Evolutionary conservation across 2,329 filamentous ascomycete genomes (phyloP).

Genomic region (Aspergillus sp.): DNA sequence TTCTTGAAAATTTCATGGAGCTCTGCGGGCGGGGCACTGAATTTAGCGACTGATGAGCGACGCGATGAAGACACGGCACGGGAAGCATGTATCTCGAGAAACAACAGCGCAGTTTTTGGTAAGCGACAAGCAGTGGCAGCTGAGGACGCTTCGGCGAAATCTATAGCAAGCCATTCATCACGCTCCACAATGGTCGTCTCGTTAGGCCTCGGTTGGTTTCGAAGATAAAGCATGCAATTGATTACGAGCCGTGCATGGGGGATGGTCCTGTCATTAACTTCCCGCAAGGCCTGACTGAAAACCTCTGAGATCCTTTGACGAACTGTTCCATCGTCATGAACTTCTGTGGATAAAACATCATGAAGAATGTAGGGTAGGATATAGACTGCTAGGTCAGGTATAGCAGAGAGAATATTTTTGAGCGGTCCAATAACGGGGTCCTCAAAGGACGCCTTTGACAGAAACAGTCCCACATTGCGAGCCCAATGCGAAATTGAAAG

Average conservation of each 20-base stretch:
- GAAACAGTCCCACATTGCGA: conserved; percentile 39
- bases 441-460: conserved; percentile 59
- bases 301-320: conserved; percentile 66
- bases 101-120: conserved; percentile 81
- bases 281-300: conserved; percentile 63
- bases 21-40: conserved; percentile 61
- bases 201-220: conserved; percentile 71
- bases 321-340: conserved; percentile 59
- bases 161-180: conserved; percentile 79
- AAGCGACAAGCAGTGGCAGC: conserved; percentile 78
- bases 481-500: conserved; percentile 34
- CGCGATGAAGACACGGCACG: conserved; percentile 60
- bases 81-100: conserved; percentile 71
- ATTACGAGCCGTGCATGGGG: conserved; percentile 72
- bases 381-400: conserved; percentile 69
- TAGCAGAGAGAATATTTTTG: conserved; percentile 62
- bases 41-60: conserved; percentile 62
- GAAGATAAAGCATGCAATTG: conserved; percentile 81
- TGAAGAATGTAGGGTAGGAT: conserved; percentile 85
- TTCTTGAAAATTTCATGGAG: conserved; percentile 83
- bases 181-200: conserved; percentile 80
- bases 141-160: conserved; percentile 67
- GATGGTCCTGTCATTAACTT: conserved; percentile 43
- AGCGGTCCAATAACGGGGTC: conserved; percentile 71
- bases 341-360: conserved; percentile 69